Evolutionary conservation across 257 asterid species (phyloP), one percentile per base, ranked within the genome.

Genomic region (Penstemon eatonii): DNA sequence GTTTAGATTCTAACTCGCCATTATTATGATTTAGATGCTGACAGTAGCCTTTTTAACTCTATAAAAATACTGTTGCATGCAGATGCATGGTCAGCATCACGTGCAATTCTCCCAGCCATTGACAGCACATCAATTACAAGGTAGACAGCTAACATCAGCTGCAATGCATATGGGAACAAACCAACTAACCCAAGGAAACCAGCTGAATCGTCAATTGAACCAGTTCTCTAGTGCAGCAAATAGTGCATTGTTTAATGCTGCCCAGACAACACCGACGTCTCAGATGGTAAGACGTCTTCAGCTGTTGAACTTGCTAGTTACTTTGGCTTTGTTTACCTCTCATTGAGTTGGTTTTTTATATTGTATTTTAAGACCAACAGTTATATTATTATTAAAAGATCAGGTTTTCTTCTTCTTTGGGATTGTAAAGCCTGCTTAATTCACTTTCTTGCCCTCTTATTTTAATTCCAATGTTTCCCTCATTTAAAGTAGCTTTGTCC

Each of bases 11-110:
- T 42, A 50, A 56, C 44, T 52, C 38, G 25, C 15, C 25, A 49
- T 65, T 52, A 18, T 38, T 51, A 64, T 54, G 51, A 42, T 60
- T 43, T 53, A 38, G 43, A 49, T 67, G 46, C 67, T 60, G 57
- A 73, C 52, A 63, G 67, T 18, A 42, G 51, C 60, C 55, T 47
- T 33, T 62, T 62, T 70, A 60, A 73, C 58, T 67, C 36, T 33
- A 5, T 70, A 54, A 10, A 10, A 37, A 40, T 49, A 43, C 57
- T 68, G 66, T 53, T 66, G 56, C 50, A 3, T 39, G 43, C 81
- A 93, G 97, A 75, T 93, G 85, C 97, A 87, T 15, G 79, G 93
- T 61, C 99, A 93, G 76, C 96, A 88, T 75, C 97, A 87, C 62
- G 79, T 87, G 86, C 99, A 93, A 78, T 93, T 88, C 81, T 84